Conservation (phyloP, 1,139 yeast species). For the Geotrichum fermentans region DNA sequence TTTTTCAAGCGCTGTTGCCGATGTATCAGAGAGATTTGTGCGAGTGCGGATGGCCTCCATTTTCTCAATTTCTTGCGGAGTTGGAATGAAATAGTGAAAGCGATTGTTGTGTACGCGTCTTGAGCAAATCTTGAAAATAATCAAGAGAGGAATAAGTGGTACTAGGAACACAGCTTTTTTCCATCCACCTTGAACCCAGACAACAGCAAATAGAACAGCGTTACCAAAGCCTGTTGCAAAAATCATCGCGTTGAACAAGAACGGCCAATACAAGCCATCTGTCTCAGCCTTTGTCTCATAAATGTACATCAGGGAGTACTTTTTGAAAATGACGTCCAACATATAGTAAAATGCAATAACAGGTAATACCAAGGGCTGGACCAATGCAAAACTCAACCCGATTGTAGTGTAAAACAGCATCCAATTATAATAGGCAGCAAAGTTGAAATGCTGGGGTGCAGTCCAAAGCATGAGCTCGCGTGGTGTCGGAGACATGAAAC, state of each 20-base stretch:
- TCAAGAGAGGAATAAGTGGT: slow-evolving; percentile 34
- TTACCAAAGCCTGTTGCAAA: slow-evolving; percentile 40
- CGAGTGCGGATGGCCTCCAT: slow-evolving; percentile 20
- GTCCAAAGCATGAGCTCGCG: slow-evolving; percentile 37
- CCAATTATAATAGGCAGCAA: slow-evolving; percentile 38
- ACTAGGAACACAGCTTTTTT: slow-evolving; percentile 33
- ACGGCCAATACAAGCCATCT: slow-evolving; percentile 41
- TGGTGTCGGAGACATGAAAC: slow-evolving; percentile 38
- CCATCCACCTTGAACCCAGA: slow-evolving; percentile 42
- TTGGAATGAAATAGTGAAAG: slow-evolving; percentile 34
- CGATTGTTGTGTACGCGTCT: slow-evolving; percentile 24
- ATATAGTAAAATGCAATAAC: slow-evolving; percentile 35
- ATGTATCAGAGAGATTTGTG: slow-evolving; percentile 22
- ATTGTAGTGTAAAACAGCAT: slow-evolving; percentile 39
- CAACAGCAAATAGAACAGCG: slow-evolving; percentile 37
- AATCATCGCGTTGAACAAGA: slow-evolving; percentile 35
- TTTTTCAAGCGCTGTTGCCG: slow-evolving; percentile 26
- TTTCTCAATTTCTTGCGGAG: slow-evolving; percentile 26
- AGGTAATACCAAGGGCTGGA: slow-evolving; percentile 41
- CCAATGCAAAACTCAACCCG: slow-evolving; percentile 39
- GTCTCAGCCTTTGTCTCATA: slow-evolving; percentile 40
- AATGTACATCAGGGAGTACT: slow-evolving; percentile 39
- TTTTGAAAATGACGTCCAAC: slow-evolving; percentile 36
- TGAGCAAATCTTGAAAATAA: slow-evolving; percentile 34
- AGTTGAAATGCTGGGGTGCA: slow-evolving; percentile 39